A percentile compares a stretch with the other conserved stretches of the same genome.
phyloP scores from a whole-genome alignment of 805 yeast species.

The Ogataea henricii region DNA sequence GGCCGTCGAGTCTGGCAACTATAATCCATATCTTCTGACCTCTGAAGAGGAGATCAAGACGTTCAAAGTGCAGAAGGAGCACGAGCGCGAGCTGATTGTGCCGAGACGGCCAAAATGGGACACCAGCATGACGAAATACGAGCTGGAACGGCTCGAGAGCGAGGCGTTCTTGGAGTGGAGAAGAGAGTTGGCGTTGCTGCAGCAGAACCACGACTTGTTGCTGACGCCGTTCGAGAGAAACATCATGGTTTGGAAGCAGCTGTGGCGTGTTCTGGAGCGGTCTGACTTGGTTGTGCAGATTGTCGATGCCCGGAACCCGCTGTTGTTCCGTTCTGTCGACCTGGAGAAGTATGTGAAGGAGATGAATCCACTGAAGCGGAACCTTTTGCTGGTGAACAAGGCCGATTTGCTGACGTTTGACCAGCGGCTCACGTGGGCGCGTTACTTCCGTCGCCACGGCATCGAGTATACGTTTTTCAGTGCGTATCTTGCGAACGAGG shows the following conservation, averaged over 20 bases:
- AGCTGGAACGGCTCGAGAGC: slow-evolving; percentile 84
- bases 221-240: slow-evolving; percentile 97
- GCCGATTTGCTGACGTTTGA: slow-evolving; percentile 80
- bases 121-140: slow-evolving; percentile 64
- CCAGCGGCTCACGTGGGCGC: slow-evolving; percentile 88
- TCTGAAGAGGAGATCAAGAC: slow-evolving; percentile 65
- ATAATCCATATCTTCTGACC: slow-evolving; percentile 61
- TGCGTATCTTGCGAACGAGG: slow-evolving; percentile 81
- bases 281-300: slow-evolving; percentile 93
- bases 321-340: slow-evolving; percentile 85
- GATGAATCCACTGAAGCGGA: slow-evolving; percentile 71
- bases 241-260: slow-evolving; percentile 95
- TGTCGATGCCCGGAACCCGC: slow-evolving; percentile 95
- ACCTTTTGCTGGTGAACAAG: slow-evolving; percentile 84
- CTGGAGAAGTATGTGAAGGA: slow-evolving; percentile 79
- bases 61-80: slow-evolving; percentile 62
- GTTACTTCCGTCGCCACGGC: slow-evolving; percentile 65
- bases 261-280: slow-evolving; percentile 97
- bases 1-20: slow-evolving; percentile 60
- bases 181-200: slow-evolving; percentile 79
- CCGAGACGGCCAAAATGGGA: slow-evolving; percentile 95
- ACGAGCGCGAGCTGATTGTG: slow-evolving; percentile 70
- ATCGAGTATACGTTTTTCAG: slow-evolving; percentile 90
- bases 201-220: slow-evolving; percentile 80
- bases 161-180: slow-evolving; percentile 95